Percentiles rank a stretch among this genome's conserved stretches.
These are phyloP conservation scores for Colletotrichum destructivum DNA, from an alignment of 2,329 filamentous ascomycete species.

Conservation along the genomic window DNA sequence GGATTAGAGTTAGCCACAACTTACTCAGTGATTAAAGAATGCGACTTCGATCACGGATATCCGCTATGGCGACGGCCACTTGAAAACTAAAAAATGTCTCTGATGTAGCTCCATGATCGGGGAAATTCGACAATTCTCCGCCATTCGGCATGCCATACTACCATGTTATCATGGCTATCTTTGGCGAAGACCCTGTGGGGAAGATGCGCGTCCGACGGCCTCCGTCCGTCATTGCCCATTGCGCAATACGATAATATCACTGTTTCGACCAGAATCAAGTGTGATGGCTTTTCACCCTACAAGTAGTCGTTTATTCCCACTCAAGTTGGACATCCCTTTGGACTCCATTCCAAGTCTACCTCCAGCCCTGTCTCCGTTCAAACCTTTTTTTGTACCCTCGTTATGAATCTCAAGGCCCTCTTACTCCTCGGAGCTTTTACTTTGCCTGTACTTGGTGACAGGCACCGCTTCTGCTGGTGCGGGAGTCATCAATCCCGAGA, in stretches of 20 bases:
- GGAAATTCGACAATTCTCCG: not conserved
- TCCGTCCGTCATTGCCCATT: not conserved
- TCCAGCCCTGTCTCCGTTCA: too few species aligned
- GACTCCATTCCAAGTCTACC: too few species aligned
- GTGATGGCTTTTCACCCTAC: not conserved
- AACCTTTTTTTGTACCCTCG: not conserved
- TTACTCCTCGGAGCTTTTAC: not conserved
- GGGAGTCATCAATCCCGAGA: not conserved
- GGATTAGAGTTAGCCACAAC: not conserved
- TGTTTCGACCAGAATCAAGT: too few species aligned
- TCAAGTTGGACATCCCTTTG: not conserved
- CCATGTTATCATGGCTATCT: not conserved
- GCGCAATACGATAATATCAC: too few species aligned
- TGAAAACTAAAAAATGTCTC: not conserved
- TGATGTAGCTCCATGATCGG: not conserved
- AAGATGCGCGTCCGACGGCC: too few species aligned
- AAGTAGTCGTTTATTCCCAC: not conserved
- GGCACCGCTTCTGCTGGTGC: constrained; percentile 31
- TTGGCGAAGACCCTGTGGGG: too few species aligned
- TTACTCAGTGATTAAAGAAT: not conserved
- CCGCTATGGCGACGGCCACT: constrained; percentile 10
- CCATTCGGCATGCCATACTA: not conserved
- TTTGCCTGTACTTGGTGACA: constrained; percentile 6
- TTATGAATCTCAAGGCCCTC: not conserved
- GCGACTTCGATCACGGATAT: not conserved